A percentile compares a stretch with the other conserved stretches of the same genome.
Conservation (phyloP, 1,284 basidiomycete genomes). For the Ceratobasidium sp. region DNA sequence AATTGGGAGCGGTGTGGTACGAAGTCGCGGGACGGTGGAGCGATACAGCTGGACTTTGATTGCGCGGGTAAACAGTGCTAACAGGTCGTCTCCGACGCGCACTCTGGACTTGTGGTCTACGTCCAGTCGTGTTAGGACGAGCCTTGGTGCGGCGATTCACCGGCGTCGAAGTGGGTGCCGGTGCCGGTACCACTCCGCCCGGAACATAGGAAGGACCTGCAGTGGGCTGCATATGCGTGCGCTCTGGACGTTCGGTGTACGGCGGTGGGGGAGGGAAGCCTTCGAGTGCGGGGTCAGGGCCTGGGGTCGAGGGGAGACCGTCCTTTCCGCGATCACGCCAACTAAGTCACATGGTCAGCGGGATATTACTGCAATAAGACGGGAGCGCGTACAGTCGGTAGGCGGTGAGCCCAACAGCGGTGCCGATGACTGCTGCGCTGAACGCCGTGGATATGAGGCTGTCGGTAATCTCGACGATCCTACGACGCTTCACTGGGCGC, state of each 20-base stretch:
- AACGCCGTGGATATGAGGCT: slow-evolving; percentile 81
- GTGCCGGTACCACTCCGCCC: neutral
- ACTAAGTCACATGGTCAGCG: slow-evolving; percentile 23
- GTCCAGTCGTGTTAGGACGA: slow-evolving; percentile 49
- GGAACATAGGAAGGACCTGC: slow-evolving; percentile 25
- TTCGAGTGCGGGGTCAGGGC: neutral
- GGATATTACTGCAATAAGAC: slow-evolving; percentile 9
- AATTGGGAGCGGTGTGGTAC: slow-evolving; percentile 16
- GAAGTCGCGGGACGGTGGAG: slow-evolving; percentile 18
- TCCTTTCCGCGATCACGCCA: slow-evolving; percentile 47
- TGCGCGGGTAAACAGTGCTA: neutral
- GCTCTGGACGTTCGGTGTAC: slow-evolving; percentile 26
- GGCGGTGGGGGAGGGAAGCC: slow-evolving; percentile 30
- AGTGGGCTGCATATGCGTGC: neutral
- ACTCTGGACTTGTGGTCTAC: neutral
- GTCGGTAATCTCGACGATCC: slow-evolving; percentile 71
- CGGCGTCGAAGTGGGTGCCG: neutral
- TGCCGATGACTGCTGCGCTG: slow-evolving; percentile 81
- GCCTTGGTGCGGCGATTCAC: slow-evolving; percentile 1
- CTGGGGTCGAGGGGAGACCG: slow-evolving; percentile 51
- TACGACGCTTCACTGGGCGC: slow-evolving; percentile 64
- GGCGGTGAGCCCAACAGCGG: slow-evolving; percentile 82
- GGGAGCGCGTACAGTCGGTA: slow-evolving; percentile 73
- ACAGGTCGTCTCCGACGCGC: slow-evolving; percentile 38
- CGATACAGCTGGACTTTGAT: slow-evolving; percentile 27